phyloP scores from a whole-genome alignment of 1,284 basidiomycete genomes.

The Lentinula novae-zelandiae region DNA sequence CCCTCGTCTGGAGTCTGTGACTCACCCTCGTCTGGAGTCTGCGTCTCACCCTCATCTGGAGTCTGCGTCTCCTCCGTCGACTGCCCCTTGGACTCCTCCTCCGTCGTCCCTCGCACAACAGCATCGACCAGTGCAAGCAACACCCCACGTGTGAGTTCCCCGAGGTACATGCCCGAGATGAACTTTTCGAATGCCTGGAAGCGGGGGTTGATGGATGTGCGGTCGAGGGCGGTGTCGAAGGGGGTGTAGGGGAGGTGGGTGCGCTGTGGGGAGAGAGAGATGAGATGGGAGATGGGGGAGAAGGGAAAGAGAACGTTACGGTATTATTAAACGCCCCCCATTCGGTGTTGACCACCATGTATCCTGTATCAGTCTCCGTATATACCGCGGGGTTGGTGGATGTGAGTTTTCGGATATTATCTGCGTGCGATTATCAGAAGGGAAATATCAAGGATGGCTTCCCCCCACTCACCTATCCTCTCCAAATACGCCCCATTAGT shows the following conservation, averaged over 20 bases:
- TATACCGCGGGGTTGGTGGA: constrained; percentile 47
- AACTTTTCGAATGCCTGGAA: constrained; percentile 98
- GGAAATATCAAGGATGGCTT: too few relatives aligned
- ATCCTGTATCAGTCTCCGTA: constrained; percentile 48
- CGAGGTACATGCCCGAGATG: constrained; percentile 98
- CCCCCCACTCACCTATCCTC: constrained; percentile 19
- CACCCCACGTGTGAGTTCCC: constrained; percentile 88
- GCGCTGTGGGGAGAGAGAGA: too few relatives aligned
- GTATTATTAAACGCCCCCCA: constrained; percentile 96
- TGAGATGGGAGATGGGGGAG: neutral
- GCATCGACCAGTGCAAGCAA: constrained; percentile 86
- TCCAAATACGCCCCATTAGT: constrained; percentile 98
- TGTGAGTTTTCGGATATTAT: constrained; percentile 79
- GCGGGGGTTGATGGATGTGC: constrained; percentile 90
- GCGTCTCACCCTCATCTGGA: too few relatives aligned
- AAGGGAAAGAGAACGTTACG: too few relatives aligned
- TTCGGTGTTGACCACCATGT: constrained; percentile 97
- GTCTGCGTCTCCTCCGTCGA: too few relatives aligned
- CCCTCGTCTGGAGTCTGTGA: too few relatives aligned
- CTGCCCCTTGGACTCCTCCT: too few relatives aligned
- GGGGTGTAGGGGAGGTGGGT: constrained; percentile 85
- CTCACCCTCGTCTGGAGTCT: too few relatives aligned
- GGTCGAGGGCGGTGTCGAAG: constrained; percentile 93
- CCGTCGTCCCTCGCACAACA: constrained; percentile 33
- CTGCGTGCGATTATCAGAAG: constrained; percentile 20